Conservation (phyloP, 139 green algal species). For the Closterium sp. region DNA sequence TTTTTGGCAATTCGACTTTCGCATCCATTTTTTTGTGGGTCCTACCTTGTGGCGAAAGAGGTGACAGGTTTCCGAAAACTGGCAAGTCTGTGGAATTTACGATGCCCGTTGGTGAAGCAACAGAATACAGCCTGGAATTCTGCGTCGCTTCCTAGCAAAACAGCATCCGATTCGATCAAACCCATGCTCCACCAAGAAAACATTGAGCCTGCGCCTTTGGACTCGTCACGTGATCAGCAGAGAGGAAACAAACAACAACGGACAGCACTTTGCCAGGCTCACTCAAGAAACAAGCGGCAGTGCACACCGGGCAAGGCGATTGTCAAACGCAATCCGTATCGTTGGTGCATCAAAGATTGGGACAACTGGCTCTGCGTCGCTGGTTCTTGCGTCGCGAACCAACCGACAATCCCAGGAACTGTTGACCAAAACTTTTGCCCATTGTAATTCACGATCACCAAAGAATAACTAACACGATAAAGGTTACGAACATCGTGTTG, state of each 20-base stretch:
- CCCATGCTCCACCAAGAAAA: neutral
- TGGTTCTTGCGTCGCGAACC: no score
- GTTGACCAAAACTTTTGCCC: no score
- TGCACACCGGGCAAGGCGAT: neutral
- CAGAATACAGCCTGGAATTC: neutral
- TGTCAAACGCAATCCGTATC: neutral
- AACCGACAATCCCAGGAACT: no score
- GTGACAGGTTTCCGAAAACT: neutral
- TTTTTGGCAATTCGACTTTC: no score
- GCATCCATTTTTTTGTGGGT: no score
- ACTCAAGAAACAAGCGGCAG: neutral
- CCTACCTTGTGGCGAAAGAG: no score
- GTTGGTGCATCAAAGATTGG: neutral
- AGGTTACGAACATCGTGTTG: no score
- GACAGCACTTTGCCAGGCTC: neutral
- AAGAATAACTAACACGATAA: no score
- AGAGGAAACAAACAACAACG: neutral
- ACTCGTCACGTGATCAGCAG: neutral
- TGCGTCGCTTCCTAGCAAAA: neutral
- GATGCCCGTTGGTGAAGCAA: neutral
- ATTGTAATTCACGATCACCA: no score
- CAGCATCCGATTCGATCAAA: neutral
- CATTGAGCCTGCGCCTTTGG: neutral
- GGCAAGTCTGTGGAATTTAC: neutral
- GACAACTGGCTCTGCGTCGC: no score